Evolutionary conservation across 768 basidiomycete species (phyloP), one percentile per base, ranked within the genome.

Genomic region (Xerocomellus dryophilus): DNA sequence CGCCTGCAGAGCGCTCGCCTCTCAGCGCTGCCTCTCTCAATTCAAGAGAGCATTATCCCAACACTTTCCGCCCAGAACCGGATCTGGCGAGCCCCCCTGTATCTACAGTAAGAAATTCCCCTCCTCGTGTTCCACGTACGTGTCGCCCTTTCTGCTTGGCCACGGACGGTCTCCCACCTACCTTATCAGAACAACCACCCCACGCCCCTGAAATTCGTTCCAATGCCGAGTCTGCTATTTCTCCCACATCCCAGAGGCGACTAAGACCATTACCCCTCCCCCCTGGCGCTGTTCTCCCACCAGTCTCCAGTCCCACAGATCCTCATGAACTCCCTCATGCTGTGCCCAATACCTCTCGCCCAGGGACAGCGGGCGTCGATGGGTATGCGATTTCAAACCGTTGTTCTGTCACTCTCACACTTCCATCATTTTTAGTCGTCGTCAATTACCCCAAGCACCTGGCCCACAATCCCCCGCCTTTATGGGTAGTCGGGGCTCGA

Each of bases 1-100:
- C 78, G 0, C 68, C 71, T 27, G 57, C 69, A 36, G 66, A 70
- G 50, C 70, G 63, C 35, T 53, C 66, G 10, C 59, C 60, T 27
- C 58, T 39, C 52, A 59, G 45, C 32, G 54, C 54, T 4, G 51
- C 53, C 32, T 51, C 69, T 7, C n/a, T 43, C 53, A 57, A 47
- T 25, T 8, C 61, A n/a, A 62, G 61, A 48, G 67, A 65, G 3
- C 61, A 58, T 41, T 51, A 47, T 20, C 38, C 53, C 25, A 69
- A 44, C 54, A 8, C 56, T 20, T 58, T 63, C 42, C 66, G 63
- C 41, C 20, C 56, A n/a, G 66, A 66, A 35, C 57, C 53, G 1
- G 64, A 64, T 55, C 38, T 29, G 34, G 41, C 60, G 2, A 41
- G 32, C 21, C 58, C 49, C 17, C 50, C 57, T 34, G 45, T 51